phyloP scores from a whole-genome alignment of 352 stramenopile genomes.

The Globisporangium uncinulatum region DNA sequence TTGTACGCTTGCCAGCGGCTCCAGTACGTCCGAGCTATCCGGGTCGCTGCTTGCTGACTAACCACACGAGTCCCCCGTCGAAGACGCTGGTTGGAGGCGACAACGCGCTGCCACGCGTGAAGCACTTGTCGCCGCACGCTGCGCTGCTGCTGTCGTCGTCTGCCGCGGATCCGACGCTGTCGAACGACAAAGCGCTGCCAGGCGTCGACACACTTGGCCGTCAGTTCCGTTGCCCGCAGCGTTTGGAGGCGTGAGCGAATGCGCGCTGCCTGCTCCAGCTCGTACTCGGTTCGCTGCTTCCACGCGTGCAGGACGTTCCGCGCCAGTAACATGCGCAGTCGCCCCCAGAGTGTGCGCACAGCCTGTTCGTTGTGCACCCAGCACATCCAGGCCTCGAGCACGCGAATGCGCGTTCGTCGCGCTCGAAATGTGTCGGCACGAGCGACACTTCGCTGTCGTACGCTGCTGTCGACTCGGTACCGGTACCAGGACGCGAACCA shows the following conservation, averaged over 20 bases:
- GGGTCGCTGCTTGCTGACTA: not conserved
- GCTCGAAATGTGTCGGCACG: slow-evolving; percentile 14
- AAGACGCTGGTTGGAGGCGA: not conserved
- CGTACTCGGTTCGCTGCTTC: slow-evolving; percentile 18
- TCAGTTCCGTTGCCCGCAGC: slow-evolving; percentile 21
- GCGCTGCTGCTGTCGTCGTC: slow-evolving; percentile 1
- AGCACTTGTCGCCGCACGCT: not conserved
- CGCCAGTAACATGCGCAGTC: slow-evolving; percentile 14
- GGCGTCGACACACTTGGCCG: slow-evolving; percentile 6
- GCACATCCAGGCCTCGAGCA: slow-evolving; percentile 1
- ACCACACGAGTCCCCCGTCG: not conserved
- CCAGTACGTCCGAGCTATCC: slow-evolving; percentile 1
- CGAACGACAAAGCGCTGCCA: slow-evolving; percentile 17
- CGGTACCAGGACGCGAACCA: slow-evolving; percentile 16
- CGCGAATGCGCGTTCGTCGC: not conserved
- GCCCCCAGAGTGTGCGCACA: not conserved
- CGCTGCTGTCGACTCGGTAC: slow-evolving; percentile 10
- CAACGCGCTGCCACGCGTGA: not conserved
- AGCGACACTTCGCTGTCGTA: slow-evolving; percentile 4
- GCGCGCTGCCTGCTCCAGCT: slow-evolving; percentile 5
- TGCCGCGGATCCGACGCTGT: slow-evolving; percentile 1
- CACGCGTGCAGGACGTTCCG: slow-evolving; percentile 32
- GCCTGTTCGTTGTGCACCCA: not conserved
- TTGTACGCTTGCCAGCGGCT: slow-evolving; percentile 2
- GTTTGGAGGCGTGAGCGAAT: slow-evolving; percentile 29